Conservation (phyloP, 805 yeast species). For the Metschnikowia drakensbergensis region DNA sequence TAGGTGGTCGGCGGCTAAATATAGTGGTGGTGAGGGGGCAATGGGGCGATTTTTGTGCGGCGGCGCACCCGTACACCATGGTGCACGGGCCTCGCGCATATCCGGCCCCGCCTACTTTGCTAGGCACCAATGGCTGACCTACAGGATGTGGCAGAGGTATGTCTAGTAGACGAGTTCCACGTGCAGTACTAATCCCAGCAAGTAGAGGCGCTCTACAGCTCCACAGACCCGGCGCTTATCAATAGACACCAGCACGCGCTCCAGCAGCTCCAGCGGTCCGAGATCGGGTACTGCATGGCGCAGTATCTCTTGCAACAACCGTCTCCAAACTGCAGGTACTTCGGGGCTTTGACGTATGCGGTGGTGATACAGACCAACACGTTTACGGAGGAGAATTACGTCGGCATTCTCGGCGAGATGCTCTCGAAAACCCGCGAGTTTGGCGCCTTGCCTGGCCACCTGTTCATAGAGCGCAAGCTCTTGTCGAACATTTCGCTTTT, state of each 20-base stretch:
- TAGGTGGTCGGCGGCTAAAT: no score
- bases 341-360: slow-evolving; percentile 78
- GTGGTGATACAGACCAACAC: slow-evolving; percentile 48
- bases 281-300: slow-evolving; percentile 57
- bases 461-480: slow-evolving; percentile 53
- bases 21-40: background rate
- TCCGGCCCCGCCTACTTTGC: background rate
- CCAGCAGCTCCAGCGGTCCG: slow-evolving; percentile 56
- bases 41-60: background rate
- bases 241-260: slow-evolving; percentile 48
- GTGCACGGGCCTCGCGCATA: background rate
- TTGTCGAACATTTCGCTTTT: slow-evolving; percentile 51
- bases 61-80: background rate
- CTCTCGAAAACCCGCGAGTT: slow-evolving; percentile 6
- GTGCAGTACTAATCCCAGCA: slow-evolving; percentile 18
- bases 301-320: slow-evolving; percentile 41
- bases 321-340: slow-evolving; percentile 55
- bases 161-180: background rate
- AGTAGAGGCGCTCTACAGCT: slow-evolving; percentile 44
- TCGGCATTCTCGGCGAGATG: slow-evolving; percentile 7
- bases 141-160: slow-evolving; percentile 8
- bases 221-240: slow-evolving; percentile 37
- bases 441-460: slow-evolving; percentile 1
- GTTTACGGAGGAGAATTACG: slow-evolving; percentile 13
- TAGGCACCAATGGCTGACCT: background rate